A percentile compares a stretch with the other conserved stretches of the same genome.
These are phyloP conservation scores for Globisporangium splendens DNA, from an alignment of 352 stramenopile species.

Conservation along the genomic window DNA sequence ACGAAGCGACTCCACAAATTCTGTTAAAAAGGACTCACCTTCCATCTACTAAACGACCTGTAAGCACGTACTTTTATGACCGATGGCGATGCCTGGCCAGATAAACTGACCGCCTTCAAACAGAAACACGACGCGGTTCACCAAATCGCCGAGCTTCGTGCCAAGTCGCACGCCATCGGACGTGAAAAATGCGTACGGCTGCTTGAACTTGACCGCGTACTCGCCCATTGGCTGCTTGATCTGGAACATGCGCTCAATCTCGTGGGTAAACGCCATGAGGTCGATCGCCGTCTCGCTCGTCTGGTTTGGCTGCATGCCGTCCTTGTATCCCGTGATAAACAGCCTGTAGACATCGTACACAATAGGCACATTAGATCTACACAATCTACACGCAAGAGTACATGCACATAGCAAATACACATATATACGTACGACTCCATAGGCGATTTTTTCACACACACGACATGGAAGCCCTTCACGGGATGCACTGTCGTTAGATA, in stretches of 20 bases:
- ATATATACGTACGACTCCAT: constrained; percentile 27
- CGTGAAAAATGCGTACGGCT: constrained; percentile 58
- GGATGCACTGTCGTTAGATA: constrained; percentile 50
- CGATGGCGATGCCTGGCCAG: constrained; percentile 56
- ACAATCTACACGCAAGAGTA: not conserved
- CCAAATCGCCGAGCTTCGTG: constrained; percentile 20
- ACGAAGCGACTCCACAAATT: no score
- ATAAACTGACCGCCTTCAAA: constrained; percentile 76
- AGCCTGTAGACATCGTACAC: constrained; percentile 20
- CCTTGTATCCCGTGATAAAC: constrained; percentile 46
- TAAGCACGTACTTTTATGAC: constrained; percentile 47
- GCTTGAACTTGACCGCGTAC: constrained; percentile 45
- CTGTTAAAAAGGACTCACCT: not conserved
- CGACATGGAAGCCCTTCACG: constrained; percentile 66
- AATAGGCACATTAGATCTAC: not conserved
- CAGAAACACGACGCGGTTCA: constrained; percentile 50
- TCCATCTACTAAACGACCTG: not conserved
- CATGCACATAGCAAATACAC: not conserved
- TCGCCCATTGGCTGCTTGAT: constrained; percentile 26
- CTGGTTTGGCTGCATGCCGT: constrained; percentile 29
- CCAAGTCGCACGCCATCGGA: constrained; percentile 40
- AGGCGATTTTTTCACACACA: constrained; percentile 43
- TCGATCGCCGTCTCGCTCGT: constrained; percentile 31
- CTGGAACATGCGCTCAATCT: constrained; percentile 33
- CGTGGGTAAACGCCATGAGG: constrained; percentile 22